Base-by-base conservation (phyloP, 345 rosid genomes). In the Eutrema yunnanense region DNA sequence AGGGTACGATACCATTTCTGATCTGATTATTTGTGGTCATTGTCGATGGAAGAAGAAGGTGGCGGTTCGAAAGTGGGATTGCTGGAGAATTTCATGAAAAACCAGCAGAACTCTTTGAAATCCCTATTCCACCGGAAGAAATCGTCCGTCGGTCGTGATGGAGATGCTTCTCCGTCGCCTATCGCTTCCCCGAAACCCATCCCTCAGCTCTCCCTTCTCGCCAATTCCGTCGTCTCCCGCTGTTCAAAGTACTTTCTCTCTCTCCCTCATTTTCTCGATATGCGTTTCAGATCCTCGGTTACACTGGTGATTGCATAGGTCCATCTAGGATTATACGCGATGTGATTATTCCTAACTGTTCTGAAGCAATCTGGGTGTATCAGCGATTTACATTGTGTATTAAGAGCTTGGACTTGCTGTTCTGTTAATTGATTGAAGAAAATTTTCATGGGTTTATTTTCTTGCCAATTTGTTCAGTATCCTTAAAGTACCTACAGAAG, bases 171-270 rank as follows among this genome's bases (percentile, higher is more conserved):
- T 56, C 73, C 32, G 30, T 73, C 73, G 1, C 65, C 82, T 58
- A 42, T 43, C 9, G 80, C 69, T 72, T 87, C 94, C 34, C 90
- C 88, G 26, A 75, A 67, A 66, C 84, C 87, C 14, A 82, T 94
- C 44, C 97, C 96, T 58, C 93, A 86, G 81, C 93, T 91, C 77
- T 91, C 97, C 40, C 64, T 83, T 41, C 79, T 89, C 75, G 96
- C 97, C 52, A 89, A 94, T 69, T 87, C 96, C 75, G 96, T 94
- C 75, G 96, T 91, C 80, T 72, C 84, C 53, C 95, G 96, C 76
- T 91, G 93, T 74, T 86, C 97, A 81, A 85, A 80, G 98, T 87
- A 81, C 72, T 53, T 62, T 27, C 72, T 37, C 44, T 41, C 44
- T 57, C 32, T 16, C 62, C 26, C 29, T 57, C n/a, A 11, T 9